A percentile compares a stretch with the other conserved stretches of the same genome.
phyloP scores from a whole-genome alignment of 768 basidiomycete species.

The Hydnomerulius pinastri region DNA sequence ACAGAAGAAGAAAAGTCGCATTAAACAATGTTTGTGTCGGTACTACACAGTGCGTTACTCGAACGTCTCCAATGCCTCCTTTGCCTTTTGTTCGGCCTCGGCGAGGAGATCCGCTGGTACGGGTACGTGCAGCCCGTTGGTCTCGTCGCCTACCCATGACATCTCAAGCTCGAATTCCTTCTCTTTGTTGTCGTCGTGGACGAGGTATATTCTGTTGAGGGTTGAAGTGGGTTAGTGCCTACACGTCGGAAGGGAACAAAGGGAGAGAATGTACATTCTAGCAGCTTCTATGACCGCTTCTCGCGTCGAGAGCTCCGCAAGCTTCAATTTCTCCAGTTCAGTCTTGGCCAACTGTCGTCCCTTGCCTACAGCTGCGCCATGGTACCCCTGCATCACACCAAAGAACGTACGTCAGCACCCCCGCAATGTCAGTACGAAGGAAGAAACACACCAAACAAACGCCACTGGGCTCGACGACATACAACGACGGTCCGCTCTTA shows the following conservation, averaged over 20 bases:
- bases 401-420: not conserved
- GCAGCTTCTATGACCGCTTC: constrained; percentile 94
- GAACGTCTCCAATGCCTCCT: constrained; percentile 76
- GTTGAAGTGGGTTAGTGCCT: constrained; percentile 2
- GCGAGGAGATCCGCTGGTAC: constrained; percentile 84
- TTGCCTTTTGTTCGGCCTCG: constrained; percentile 87
- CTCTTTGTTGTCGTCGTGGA: constrained; percentile 97
- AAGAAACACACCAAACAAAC: constrained; percentile 71
- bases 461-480: constrained; percentile 93
- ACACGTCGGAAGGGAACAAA: constrained; percentile 5
- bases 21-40: constrained; percentile 14
- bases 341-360: constrained; percentile 98
- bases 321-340: constrained; percentile 93
- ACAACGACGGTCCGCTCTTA: constrained; percentile 83
- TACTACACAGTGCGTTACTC: constrained; percentile 41
- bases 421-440: not conserved
- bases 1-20: too few species aligned
- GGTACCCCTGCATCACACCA: constrained; percentile 68
- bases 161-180: constrained; percentile 98
- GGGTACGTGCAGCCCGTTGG: constrained; percentile 72
- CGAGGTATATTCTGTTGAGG: constrained; percentile 81
- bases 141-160: constrained; percentile 93
- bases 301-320: constrained; percentile 73
- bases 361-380: constrained; percentile 96
- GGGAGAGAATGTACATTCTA: constrained; percentile 70